phyloP scores from a whole-genome alignment of 2,329 filamentous ascomycete species.

The Pseudopyricularia cyperi region DNA sequence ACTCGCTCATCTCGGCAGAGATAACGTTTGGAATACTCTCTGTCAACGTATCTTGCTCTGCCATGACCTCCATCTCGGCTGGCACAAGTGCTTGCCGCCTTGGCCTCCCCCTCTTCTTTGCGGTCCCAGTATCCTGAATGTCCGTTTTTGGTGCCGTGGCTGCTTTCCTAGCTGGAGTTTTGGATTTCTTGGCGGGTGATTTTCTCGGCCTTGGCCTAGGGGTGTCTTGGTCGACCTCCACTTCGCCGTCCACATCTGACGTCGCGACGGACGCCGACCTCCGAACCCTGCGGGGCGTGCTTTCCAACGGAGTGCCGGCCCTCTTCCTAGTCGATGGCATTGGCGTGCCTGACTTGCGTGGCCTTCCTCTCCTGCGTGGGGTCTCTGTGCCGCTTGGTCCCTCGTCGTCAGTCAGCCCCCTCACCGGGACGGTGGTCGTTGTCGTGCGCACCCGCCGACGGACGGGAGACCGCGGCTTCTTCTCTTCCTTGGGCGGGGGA shows the following conservation, averaged over 20 bases:
- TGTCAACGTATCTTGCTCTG: constrained; percentile 8
- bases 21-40: neutral
- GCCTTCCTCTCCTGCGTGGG: constrained; percentile 30
- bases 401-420: constrained; percentile 28
- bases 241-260: constrained; percentile 12
- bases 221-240: constrained; percentile 15
- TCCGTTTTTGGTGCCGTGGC: constrained; percentile 14
- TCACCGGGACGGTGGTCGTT: constrained; percentile 37
- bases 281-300: constrained; percentile 19
- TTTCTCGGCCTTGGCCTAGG: constrained; percentile 9
- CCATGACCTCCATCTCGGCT: constrained; percentile 13
- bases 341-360: constrained; percentile 39
- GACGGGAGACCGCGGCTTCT: constrained; percentile 24
- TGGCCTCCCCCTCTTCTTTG: constrained; percentile 17
- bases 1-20: neutral
- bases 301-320: constrained; percentile 29
- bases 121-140: constrained; percentile 7
- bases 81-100: constrained; percentile 13
- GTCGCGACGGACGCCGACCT: constrained; percentile 12
- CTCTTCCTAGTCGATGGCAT: constrained; percentile 28
- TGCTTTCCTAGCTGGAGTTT: constrained; percentile 6
- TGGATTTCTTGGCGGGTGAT: constrained; percentile 7
- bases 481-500: constrained; percentile 20
- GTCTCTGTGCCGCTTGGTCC: constrained; percentile 15
- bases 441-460: constrained; percentile 25